Evolutionary conservation across 208 protist species (phyloP).

Genomic region (Trypanosoma theileri): DNA sequence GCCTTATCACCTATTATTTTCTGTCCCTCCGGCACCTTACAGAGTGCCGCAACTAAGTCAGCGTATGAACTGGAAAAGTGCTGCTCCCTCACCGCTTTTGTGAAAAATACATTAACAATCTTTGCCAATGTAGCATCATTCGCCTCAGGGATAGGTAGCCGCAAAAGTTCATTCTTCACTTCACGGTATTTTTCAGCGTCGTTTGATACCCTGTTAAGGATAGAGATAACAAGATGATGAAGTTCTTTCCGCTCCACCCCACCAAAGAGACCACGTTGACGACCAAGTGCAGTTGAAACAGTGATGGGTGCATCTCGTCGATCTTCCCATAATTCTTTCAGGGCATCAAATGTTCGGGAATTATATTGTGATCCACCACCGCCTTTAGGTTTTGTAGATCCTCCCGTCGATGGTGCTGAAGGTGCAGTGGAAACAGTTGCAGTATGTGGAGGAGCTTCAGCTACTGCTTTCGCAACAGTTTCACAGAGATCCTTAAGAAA

Average conservation of each 20-base stretch:
- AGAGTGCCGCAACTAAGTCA: conserved; percentile 65
- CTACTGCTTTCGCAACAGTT: not conserved
- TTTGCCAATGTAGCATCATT: conserved; percentile 64
- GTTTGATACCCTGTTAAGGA: conserved; percentile 85
- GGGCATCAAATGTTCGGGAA: conserved; percentile 38
- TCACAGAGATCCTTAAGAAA: conserved; percentile 25
- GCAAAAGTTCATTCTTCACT: conserved; percentile 83
- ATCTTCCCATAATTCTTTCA: conserved; percentile 68
- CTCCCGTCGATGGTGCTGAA: conserved; percentile 4
- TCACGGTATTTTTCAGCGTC: conserved; percentile 77
- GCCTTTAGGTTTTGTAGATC: not conserved
- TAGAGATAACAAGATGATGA: conserved; percentile 72
- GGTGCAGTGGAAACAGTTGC: conserved; percentile 10
- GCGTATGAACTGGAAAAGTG: conserved; percentile 77
- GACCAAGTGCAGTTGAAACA: conserved; percentile 38
- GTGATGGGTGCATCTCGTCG: conserved; percentile 70
- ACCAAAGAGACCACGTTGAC: conserved; percentile 74
- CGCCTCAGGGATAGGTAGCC: conserved; percentile 79
- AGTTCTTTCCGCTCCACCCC: conserved; percentile 67
- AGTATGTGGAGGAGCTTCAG: not conserved
- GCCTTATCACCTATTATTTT: conserved; percentile 55
- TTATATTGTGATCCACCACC: conserved; percentile 10
- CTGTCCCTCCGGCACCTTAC: conserved; percentile 57
- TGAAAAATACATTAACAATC: conserved; percentile 80
- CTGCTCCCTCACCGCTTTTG: conserved; percentile 74